Evolutionary conservation across 192 early-diverging fungal genomes (phyloP), one percentile per base, ranked within the genome.

Genomic region (Glomus cerebriforme): DNA sequence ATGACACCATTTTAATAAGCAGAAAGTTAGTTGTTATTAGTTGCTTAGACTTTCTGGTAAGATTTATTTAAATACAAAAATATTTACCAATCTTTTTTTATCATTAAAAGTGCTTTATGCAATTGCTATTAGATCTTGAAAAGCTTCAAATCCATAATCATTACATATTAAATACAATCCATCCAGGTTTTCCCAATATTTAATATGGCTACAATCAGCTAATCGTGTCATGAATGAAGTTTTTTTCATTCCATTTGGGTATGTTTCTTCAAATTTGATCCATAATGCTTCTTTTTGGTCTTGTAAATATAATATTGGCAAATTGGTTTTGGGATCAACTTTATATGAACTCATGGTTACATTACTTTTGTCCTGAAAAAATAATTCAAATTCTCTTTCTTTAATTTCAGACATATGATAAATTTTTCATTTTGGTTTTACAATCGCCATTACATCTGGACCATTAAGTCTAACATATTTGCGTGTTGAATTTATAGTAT

Each of bases 171-270:
- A 17, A 31, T 27, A 67, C 7, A 67, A 31, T 67, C 6, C 31
- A 29, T 29, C 6, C 7, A 67, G 34, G 34, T 31, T 31, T 37
- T 67, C 9, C 8, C 29, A 31, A 67, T 67, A 67, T 67, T 67
- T 35, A 67, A 67, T 67, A 67, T 67, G 65, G 29, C 4, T 31
- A 31, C 15, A 24, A 67, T 32, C 29, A 29, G 65, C 19, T 37
- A 67, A 67, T 67, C 19, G 7, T 67, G 15, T 7, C 6, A 67
- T 67, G 31, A 67, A 67, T 13, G 7, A 31, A 31, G 34, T 67
- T 69, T 69, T 22, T 69, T 68, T 37, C 1, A 69, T 39, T 43
- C n/a, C n/a, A n/a, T n/a, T n/a, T n/a, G n/a, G n/a, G n/a, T n/a
- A n/a, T n/a, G n/a, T n/a, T n/a, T n/a, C n/a, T n/a, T n/a, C n/a